phyloP scores from a whole-genome alignment of 805 yeast genomes.

The Komagataella pseudopastoris region DNA sequence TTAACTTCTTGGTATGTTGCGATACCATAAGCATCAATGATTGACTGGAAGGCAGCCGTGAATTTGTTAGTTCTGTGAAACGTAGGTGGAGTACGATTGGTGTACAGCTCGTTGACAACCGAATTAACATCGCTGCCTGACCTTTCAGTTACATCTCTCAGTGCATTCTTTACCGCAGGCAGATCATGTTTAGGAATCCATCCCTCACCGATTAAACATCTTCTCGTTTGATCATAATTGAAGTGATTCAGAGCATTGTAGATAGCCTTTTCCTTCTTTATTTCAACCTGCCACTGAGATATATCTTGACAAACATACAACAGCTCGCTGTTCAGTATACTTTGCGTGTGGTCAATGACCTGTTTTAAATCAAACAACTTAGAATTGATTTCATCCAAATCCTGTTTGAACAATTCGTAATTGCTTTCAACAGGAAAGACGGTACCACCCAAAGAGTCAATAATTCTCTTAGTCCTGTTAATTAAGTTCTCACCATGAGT shows the following conservation, averaged over 20 bases:
- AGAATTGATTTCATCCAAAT: constrained; percentile 35
- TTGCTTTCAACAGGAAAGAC: constrained; percentile 44
- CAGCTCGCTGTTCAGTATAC: constrained; percentile 65
- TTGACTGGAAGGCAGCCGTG: constrained; percentile 55
- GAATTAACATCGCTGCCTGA: constrained; percentile 30
- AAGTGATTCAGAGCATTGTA: constrained; percentile 67
- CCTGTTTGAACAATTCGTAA: constrained; percentile 25
- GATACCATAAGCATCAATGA: constrained; percentile 67
- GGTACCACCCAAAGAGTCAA: constrained; percentile 82
- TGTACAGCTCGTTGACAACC: constrained; percentile 44
- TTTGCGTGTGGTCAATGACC: constrained; percentile 50
- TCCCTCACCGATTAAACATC: constrained; percentile 87
- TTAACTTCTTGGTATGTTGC: constrained; percentile 67
- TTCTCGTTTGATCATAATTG: constrained; percentile 72
- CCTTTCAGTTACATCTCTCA: constrained; percentile 51
- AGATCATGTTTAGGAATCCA: constrained; percentile 87
- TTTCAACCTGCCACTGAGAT: constrained; percentile 55
- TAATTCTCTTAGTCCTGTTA: constrained; percentile 58
- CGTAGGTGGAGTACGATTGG: constrained; percentile 60
- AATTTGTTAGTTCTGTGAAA: constrained; percentile 59
- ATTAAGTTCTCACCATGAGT: constrained; percentile 77
- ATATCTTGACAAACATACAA: constrained; percentile 65
- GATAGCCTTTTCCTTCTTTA: constrained; percentile 73
- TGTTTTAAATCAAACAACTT: constrained; percentile 26
- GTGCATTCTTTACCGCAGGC: constrained; percentile 44